Percentiles rank a stretch among this genome's conserved stretches.
These are phyloP conservation scores for Actinomucor elegans DNA, from an alignment of 371 early-diverging fungal genomes.

Conservation along the genomic window DNA sequence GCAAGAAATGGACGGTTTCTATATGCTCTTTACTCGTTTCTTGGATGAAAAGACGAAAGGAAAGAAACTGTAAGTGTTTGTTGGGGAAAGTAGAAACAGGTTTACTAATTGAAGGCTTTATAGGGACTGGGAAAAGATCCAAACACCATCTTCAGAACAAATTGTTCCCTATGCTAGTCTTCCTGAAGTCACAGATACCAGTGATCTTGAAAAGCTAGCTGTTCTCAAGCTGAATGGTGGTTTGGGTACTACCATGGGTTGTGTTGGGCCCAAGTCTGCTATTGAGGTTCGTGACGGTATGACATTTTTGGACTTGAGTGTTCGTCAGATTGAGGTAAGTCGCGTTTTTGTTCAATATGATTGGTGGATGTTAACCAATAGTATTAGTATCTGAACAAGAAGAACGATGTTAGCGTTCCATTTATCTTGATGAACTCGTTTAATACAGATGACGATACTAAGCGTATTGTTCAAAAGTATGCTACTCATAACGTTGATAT, in stretches of 20 bases:
- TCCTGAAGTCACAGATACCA: conserved; percentile 45
- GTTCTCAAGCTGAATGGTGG: conserved; percentile 99
- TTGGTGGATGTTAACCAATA: neutral
- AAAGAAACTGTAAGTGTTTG: conserved; percentile 75
- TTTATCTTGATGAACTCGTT: conserved; percentile 99
- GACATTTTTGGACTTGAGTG: conserved; percentile 98
- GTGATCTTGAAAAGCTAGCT: conserved; percentile 89
- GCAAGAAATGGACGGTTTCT: conserved; percentile 91
- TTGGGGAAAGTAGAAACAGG: neutral
- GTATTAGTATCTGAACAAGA: conserved; percentile 84
- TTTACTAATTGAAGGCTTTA: neutral
- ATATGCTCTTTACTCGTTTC: conserved; percentile 86
- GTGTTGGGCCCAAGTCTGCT: conserved; percentile 99
- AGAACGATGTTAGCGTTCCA: conserved; percentile 90
- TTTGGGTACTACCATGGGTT: conserved; percentile 99
- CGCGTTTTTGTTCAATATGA: neutral
- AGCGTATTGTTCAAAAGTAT: conserved; percentile 97
- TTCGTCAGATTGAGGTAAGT: conserved; percentile 95
- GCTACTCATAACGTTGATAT: conserved; percentile 87
- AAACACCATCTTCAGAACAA: conserved; percentile 86
- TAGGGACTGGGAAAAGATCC: conserved; percentile 93
- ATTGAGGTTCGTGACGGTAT: conserved; percentile 98
- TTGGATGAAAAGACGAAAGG: conserved; percentile 81
- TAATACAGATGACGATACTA: conserved; percentile 98
- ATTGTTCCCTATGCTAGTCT: conserved; percentile 79